Evolutionary conservation across 176 grass and related monocot species (phyloP), one percentile per base, ranked within the genome.

Genomic region (Bromus sterilis): DNA sequence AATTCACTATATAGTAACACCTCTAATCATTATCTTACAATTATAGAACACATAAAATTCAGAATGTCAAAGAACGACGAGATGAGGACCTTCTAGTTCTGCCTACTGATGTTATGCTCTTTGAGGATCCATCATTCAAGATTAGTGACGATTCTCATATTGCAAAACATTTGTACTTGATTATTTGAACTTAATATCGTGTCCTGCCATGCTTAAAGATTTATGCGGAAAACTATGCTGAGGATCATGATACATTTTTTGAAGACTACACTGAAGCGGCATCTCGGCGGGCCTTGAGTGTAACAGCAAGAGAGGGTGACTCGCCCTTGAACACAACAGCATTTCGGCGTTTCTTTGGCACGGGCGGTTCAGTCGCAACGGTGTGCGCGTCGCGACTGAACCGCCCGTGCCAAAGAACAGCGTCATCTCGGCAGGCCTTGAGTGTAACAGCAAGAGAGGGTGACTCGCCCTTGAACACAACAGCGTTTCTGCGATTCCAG

Each of bases 101-200:
- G 63, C 95, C 95, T 69, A 98, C 95, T 77, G 95, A 98, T 82
- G 90, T 86, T 39, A 92, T 84, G 68, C 71, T 98, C 37, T 94
- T 94, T 71, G 95, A 98, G 81, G 95, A 98, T 85, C 83, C 92
- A 70, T 87, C 88, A 78, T 98, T 98, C 78, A 94, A 92, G 95
- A 92, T 94, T 60, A 34, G 77, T 83, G 42, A 64, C 34, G 15
- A n/a, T 74, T 32, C 43, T 64, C 44, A 24, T 61, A 34, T 85
- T 71, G 51, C 11, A 58, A 49, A 80, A 51, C 15, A 37, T 28
- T 9, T 66, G 3, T 61, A 46, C 4, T 32, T 75, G 39, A 56
- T 64, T 26, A 6, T 76, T 56, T 56, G 48, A 78, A 66, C 69
- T n/a, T 42, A 16, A 56, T 4, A 5, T 44, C 44, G 14, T 29